Conservation (phyloP, 2,329 filamentous ascomycete genomes). For the Exophiala sideris region DNA sequence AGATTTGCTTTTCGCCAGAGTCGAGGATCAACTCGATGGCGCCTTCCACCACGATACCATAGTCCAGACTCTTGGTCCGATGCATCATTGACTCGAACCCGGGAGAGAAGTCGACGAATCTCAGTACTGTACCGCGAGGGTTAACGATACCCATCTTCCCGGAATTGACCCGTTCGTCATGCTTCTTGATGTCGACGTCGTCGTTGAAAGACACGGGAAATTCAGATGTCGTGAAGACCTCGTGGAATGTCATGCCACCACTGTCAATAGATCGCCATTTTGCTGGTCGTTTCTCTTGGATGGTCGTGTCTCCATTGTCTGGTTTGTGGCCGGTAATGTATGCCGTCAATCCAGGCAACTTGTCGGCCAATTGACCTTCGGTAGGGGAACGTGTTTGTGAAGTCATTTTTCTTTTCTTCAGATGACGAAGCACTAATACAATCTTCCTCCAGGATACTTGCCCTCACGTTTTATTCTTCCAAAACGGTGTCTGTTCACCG, state of each 20-base stretch:
- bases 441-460: background rate
- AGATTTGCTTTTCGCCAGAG: slow-evolving; percentile 44
- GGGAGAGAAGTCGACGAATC: slow-evolving; percentile 46
- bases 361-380: slow-evolving; percentile 9
- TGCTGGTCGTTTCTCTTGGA: slow-evolving; percentile 9
- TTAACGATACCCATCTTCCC: slow-evolving; percentile 13
- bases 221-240: slow-evolving; percentile 7
- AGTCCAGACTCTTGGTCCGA: slow-evolving; percentile 54
- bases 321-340: slow-evolving; percentile 14
- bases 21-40: slow-evolving; percentile 51
- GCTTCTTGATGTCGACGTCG: slow-evolving; percentile 11
- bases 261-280: slow-evolving; percentile 13
- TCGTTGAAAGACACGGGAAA: slow-evolving; percentile 16
- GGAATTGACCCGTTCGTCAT: slow-evolving; percentile 2
- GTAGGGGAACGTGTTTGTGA: slow-evolving; percentile 10
- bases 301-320: slow-evolving; percentile 7
- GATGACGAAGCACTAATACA: background rate
- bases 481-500: too few species aligned
- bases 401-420: background rate
- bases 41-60: slow-evolving; percentile 54
- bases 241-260: slow-evolving; percentile 11
- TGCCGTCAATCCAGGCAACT: slow-evolving; percentile 12
- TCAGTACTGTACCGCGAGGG: slow-evolving; percentile 9
- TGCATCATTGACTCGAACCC: slow-evolving; percentile 46
- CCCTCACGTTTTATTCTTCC: background rate